A percentile compares a stretch with the other conserved stretches of the same genome.
phyloP scores from a whole-genome alignment of 2,329 filamentous ascomycete genomes.

The Hypoxylon sp. region DNA sequence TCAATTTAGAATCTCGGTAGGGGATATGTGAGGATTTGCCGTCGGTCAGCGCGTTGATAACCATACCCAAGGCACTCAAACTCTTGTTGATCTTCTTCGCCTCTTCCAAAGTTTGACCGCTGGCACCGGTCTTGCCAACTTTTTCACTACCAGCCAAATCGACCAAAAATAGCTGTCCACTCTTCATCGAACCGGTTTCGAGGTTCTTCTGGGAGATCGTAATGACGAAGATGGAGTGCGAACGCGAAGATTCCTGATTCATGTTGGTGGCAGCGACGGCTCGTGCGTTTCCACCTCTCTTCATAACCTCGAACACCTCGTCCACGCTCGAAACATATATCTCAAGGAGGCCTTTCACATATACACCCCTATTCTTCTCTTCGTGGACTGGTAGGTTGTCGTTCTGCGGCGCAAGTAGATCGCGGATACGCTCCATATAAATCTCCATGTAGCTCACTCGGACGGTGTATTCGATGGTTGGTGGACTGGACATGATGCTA shows the following conservation, averaged over 20 bases:
- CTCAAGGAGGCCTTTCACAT: constrained; percentile 93
- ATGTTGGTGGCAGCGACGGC: constrained; percentile 98
- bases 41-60: constrained; percentile 96
- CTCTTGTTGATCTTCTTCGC: constrained; percentile 99
- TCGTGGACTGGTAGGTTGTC: constrained; percentile 98
- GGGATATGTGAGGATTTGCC: constrained; percentile 96
- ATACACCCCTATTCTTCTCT: constrained; percentile 94
- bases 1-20: constrained; percentile 97
- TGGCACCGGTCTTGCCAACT: constrained; percentile 97
- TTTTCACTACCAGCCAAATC: constrained; percentile 99
- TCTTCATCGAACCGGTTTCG: constrained; percentile 94
- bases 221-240: constrained; percentile 97
- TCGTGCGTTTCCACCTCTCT: constrained; percentile 86
- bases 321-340: constrained; percentile 95
- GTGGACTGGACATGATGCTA: constrained; percentile 89
- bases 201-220: constrained; percentile 98
- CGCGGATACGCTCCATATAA: constrained; percentile 98
- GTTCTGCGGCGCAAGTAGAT: constrained; percentile 90
- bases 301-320: constrained; percentile 97
- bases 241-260: constrained; percentile 98
- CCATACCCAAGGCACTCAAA: constrained; percentile 96
- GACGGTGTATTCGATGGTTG: constrained; percentile 98
- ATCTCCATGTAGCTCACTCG: constrained; percentile 99
- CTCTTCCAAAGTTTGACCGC: constrained; percentile 95
- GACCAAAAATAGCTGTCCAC: constrained; percentile 94